Evolutionary conservation across 495 filamentous ascomycete genomes (phyloP), one percentile per base, ranked within the genome.

Genomic region (Xylaria palmicola): DNA sequence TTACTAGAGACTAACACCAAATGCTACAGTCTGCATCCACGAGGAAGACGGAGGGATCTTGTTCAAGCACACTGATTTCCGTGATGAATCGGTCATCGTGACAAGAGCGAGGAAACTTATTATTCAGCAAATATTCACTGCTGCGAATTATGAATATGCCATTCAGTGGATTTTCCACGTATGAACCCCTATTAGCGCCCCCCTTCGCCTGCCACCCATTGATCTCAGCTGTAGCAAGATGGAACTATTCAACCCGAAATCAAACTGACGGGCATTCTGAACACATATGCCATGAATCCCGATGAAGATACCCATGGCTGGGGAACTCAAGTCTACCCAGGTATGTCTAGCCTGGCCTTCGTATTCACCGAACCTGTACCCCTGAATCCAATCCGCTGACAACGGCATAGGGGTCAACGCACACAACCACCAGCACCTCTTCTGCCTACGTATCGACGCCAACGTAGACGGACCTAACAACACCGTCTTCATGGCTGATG

Each of bases 91-190:
- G 0, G 84, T 88, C 49, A 89, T 95, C 54, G 90, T 96, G 22
- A 96, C 92, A 12, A 88, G 93, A 43, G 92, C 85, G 30, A 85
- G 93, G 13, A 96, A 95, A 68, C 82, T 98, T 56, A 81, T 98
- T 63, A 81, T 98, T 67, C 93, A 91, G 22, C 93, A 96, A 55
- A 89, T 97, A 66, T 96, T 97, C 79, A 98, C 93, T 1, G 93
- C 93, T 8, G 92, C 93, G 50, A 98, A 98, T 78, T 98, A 98
- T 77, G 93, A 98, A 75, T 98, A 98, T 76, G 93, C 91, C 59
- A 88, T 78, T 8, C 68, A 71, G 77, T 97, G 93, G 91, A 86
- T 91, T 67, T 92, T 97, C 79, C 91, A 95, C 69, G 68, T 70
- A 59, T 58, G 68, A 44, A 34, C 20, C 8, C 2, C 17, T 10